These are phyloP conservation scores for Ganoderma leucocontextum DNA, from an alignment of 1,284 basidiomycete genomes.

Conservation along the genomic window DNA sequence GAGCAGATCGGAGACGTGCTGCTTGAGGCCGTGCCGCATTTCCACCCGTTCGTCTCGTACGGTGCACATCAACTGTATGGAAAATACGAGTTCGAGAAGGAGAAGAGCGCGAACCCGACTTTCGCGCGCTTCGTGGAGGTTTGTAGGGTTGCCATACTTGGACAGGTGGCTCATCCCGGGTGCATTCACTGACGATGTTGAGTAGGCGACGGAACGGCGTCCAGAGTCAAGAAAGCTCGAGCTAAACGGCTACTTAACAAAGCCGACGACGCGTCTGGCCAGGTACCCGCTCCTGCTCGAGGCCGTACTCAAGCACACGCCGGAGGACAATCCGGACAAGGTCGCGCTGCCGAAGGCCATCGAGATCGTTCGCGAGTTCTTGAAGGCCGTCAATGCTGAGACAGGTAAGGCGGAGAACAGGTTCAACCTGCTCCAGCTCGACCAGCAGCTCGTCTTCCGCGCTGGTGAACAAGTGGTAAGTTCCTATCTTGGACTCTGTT, in stretches of 20 bases:
- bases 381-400: conserved; percentile 91
- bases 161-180: not conserved
- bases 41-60: conserved; percentile 93
- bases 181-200: conserved; percentile 20
- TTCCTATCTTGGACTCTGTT: conserved; percentile 28
- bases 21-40: conserved; percentile 88
- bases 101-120: conserved; percentile 92
- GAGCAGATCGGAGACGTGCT: conserved; percentile 94
- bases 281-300: conserved; percentile 95
- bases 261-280: conserved; percentile 96
- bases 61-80: conserved; percentile 98
- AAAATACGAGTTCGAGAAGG: conserved; percentile 99
- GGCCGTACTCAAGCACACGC: conserved; percentile 93
- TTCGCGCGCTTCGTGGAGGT: conserved; percentile 98
- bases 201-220: conserved; percentile 86
- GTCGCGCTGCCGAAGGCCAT: conserved; percentile 82
- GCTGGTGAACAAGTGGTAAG: conserved; percentile 86
- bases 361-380: conserved; percentile 82
- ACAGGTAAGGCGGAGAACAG: conserved; percentile 93
- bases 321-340: conserved; percentile 92
- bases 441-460: conserved; percentile 88
- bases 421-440: conserved; percentile 91
- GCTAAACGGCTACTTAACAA: conserved; percentile 97
- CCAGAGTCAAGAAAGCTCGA: conserved; percentile 97
- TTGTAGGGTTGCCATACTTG: conserved; percentile 34